A percentile compares a stretch with the other conserved stretches of the same genome.
These are phyloP conservation scores for Annulohypoxylon nitens DNA, from an alignment of 495 filamentous ascomycete species.

Conservation along the genomic window DNA sequence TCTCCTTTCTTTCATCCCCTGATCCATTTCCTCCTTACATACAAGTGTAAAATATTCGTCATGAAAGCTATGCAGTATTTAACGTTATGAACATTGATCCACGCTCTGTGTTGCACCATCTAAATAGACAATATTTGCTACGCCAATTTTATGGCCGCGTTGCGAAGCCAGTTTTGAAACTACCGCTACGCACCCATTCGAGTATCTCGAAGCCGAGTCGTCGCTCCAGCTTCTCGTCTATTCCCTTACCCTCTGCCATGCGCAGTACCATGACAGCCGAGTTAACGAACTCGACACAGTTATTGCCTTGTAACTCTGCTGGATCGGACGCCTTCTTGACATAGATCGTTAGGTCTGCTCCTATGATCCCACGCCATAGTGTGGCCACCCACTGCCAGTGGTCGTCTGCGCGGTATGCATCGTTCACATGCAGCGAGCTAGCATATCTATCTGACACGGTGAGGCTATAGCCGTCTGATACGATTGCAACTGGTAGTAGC, in stretches of 20 bases:
- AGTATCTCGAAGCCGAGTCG: constrained; percentile 85
- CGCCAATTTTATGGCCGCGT: constrained; percentile 13
- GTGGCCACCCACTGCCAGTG: constrained; percentile 99
- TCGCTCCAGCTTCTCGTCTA: constrained; percentile 76
- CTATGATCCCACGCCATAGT: constrained; percentile 89
- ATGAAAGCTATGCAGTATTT: constrained; percentile 13
- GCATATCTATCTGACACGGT: constrained; percentile 81
- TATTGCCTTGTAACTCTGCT: constrained; percentile 47
- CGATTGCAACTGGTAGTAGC: constrained; percentile 73
- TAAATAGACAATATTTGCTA: not conserved
- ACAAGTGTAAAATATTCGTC: constrained; percentile 32
- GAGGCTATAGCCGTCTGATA: constrained; percentile 78
- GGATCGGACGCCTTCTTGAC: constrained; percentile 54
- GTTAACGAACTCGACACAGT: constrained; percentile 69
- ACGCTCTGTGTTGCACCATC: constrained; percentile 4
- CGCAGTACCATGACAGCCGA: constrained; percentile 56
- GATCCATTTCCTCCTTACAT: constrained; percentile 28
- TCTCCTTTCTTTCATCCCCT: constrained; percentile 12
- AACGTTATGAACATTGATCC: constrained; percentile 1
- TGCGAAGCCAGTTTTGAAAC: constrained; percentile 46
- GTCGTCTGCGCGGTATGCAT: constrained; percentile 83
- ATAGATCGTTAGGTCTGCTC: constrained; percentile 88
- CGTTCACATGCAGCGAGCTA: constrained; percentile 75
- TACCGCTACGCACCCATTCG: constrained; percentile 74
- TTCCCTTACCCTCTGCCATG: constrained; percentile 53